phyloP scores from a whole-genome alignment of 1,139 yeast genomes.

The Ogataea hybrid region DNA sequence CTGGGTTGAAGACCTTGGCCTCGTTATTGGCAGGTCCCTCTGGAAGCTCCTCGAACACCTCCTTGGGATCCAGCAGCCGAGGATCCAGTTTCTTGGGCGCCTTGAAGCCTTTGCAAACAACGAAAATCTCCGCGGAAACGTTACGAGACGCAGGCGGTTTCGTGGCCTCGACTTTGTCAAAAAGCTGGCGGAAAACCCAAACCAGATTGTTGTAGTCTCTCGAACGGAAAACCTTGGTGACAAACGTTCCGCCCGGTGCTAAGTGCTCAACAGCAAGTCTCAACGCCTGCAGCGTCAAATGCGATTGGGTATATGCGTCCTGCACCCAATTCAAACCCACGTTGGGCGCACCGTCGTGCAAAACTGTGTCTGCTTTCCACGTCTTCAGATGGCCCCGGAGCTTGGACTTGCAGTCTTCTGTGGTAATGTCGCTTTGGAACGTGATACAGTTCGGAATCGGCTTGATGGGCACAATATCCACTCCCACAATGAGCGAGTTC shows the following conservation, averaged over 20 bases:
- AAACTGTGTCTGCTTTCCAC: slow-evolving; percentile 97
- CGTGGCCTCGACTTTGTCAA: slow-evolving; percentile 96
- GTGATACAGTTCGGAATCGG: slow-evolving; percentile 92
- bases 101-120: slow-evolving; percentile 92
- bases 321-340: slow-evolving; percentile 99
- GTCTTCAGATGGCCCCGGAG: slow-evolving; percentile 96
- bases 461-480: slow-evolving; percentile 95
- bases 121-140: slow-evolving; percentile 98
- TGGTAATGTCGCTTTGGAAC: slow-evolving; percentile 95
- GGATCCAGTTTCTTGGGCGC: slow-evolving; percentile 97
- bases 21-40: slow-evolving; percentile 80
- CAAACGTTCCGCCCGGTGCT: slow-evolving; percentile 91
- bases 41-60: slow-evolving; percentile 89
- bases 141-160: slow-evolving; percentile 99
- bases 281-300: slow-evolving; percentile 87
- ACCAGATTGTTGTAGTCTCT: slow-evolving; percentile 94
- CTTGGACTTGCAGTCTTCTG: slow-evolving; percentile 94
- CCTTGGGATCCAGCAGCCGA: slow-evolving; percentile 83
- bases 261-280: slow-evolving; percentile 95
- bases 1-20: slow-evolving; percentile 92
- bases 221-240: slow-evolving; percentile 94
- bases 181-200: slow-evolving; percentile 97
- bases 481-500: slow-evolving; percentile 92
- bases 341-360: slow-evolving; percentile 99
- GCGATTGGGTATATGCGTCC: slow-evolving; percentile 98